Conservation (phyloP, 2,329 filamentous ascomycete genomes). For the Tympanopsis confertula region DNA sequence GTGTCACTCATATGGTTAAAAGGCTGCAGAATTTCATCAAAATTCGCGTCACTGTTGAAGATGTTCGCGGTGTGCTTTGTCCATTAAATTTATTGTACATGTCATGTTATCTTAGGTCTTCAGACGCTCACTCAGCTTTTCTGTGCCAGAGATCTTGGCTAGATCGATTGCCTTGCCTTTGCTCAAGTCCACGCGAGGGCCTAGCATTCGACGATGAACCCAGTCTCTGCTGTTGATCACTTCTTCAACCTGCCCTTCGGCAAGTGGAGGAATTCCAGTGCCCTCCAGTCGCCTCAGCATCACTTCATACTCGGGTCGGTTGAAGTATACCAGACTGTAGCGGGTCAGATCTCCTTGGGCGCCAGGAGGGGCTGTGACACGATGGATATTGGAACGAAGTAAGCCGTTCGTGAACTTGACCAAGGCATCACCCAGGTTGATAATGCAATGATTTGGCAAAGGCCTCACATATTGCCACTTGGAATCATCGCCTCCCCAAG, state of each 20-base stretch:
- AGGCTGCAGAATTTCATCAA: too few species aligned
- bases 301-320: neutral
- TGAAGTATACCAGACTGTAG: neutral
- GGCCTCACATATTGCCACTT: conserved; percentile 17
- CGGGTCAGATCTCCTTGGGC: neutral
- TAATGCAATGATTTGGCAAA: conserved; percentile 16
- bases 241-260: neutral
- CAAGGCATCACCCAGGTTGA: conserved; percentile 24
- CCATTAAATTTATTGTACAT: too few species aligned
- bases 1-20: too few species aligned
- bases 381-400: conserved; percentile 17
- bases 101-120: too few species aligned
- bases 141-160: conserved; percentile 18
- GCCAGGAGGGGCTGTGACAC: conserved; percentile 16
- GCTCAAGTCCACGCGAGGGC: conserved; percentile 8
- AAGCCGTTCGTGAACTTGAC: conserved; percentile 18
- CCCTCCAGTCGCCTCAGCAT: neutral
- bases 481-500: conserved; percentile 8
- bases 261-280: neutral
- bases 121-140: conserved; percentile 19
- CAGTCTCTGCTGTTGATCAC: neutral
- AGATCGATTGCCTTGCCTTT: conserved; percentile 14
- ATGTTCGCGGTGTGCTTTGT: too few species aligned
- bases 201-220: conserved; percentile 1
- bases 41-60: too few species aligned